These are phyloP conservation scores for Mortierella sp. DNA, from an alignment of 371 early-diverging fungal genomes.

Conservation along the genomic window DNA sequence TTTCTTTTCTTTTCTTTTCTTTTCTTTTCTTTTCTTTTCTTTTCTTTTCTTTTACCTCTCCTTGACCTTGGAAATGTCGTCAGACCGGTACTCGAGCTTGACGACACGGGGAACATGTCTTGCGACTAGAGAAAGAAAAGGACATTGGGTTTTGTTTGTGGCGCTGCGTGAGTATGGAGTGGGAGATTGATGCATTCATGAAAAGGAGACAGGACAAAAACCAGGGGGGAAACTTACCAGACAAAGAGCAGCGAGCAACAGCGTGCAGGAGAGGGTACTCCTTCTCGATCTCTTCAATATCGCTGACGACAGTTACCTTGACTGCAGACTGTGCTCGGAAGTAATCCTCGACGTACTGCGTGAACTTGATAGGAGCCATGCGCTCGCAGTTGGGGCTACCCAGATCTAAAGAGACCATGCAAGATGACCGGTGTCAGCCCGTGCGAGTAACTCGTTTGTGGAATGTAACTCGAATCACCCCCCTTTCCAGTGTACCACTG, in stretches of 20 bases:
- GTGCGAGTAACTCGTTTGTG: background rate
- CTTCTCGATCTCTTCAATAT: slow-evolving; percentile 71
- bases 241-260: slow-evolving; percentile 81
- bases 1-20: slow-evolving; percentile 88
- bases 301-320: slow-evolving; percentile 71
- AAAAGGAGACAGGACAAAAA: slow-evolving; percentile 9
- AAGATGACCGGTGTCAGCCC: background rate
- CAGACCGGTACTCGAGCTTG: slow-evolving; percentile 80
- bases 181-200: background rate
- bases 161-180: no score
- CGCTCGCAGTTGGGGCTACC: slow-evolving; percentile 89
- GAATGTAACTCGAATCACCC: background rate
- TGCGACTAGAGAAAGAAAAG: slow-evolving; percentile 56
- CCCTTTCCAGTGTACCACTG: background rate
- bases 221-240: slow-evolving; percentile 51
- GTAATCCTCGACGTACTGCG: slow-evolving; percentile 71
- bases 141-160: background rate
- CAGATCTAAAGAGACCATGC: slow-evolving; percentile 63
- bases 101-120: slow-evolving; percentile 85
- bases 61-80: slow-evolving; percentile 78
- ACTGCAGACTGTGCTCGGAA: slow-evolving; percentile 65
- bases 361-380: slow-evolving; percentile 83
- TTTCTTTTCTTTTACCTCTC: slow-evolving; percentile 73
- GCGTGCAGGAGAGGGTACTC: slow-evolving; percentile 89
- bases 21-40: slow-evolving; percentile 20